Evolutionary conservation across 768 basidiomycete genomes (phyloP), one percentile per base, ranked within the genome.

Genomic region (Butyriboletus loyo): DNA sequence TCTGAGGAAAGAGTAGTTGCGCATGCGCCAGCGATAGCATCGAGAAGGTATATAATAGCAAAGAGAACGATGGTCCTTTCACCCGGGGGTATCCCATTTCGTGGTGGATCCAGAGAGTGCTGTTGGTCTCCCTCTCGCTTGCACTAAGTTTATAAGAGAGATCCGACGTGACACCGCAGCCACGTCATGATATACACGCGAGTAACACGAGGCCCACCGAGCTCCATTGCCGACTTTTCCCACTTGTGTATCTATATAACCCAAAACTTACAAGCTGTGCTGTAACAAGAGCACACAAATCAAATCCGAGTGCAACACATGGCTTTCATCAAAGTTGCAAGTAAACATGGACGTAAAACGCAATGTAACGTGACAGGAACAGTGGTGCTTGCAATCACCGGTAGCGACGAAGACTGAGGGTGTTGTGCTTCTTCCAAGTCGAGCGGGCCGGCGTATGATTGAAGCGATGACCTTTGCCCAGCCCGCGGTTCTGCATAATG

Each of bases 361-460:
- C 37, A 47, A 34, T 57, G 51, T 37, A 57, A 52, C 40, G 54
- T 49, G 31, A 53, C 34, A 17, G 39, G 49, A 40, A 25, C 5
- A 39, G 38, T 31, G 27, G n/a, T n/a, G 27, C 41, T 43, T 30
- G 21, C 46, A 50, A 60, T 81, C 66, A 92, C 74, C 89, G 86
- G 82, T 92, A 92, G 58, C 89, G 86, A 68, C 87, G 89, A 57
- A 92, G 82, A 72, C 85, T 87, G 82, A 92, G 89, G 15, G 95
- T 97, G 84, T 98, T 99, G 93, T 98, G 91, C 72, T 82, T 93
- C 76, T 91, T 93, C 94, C 94, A 98, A 75, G 89, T 92, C 10
- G 92, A 87, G 58, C 86, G 84, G 63, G 86, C 84, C 41, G 93
- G 92, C 39, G 87, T 84, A 72, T 98, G 92, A 78, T 98, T 97